Percentiles rank a stretch among this genome's conserved stretches.
These are phyloP conservation scores for Globisporangium cederbergense DNA, from an alignment of 352 stramenopile species.

Conservation along the genomic window DNA sequence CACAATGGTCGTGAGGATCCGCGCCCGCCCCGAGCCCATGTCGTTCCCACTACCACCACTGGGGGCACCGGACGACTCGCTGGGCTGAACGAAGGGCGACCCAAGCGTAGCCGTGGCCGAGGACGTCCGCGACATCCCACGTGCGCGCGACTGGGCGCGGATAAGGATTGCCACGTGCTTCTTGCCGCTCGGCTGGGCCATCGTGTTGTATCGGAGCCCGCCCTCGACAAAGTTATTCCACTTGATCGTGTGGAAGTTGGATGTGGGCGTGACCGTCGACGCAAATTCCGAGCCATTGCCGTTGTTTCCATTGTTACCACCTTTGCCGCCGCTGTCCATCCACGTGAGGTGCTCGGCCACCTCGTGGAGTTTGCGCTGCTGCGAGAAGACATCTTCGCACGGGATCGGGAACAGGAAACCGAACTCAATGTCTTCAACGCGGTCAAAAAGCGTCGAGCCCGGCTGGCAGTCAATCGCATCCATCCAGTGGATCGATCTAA, in stretches of 20 bases:
- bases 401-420: conserved; percentile 76
- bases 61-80: background rate
- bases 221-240: conserved; percentile 73
- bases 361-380: conserved; percentile 77
- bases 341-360: conserved; percentile 73
- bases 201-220: conserved; percentile 62
- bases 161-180: conserved; percentile 69
- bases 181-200: conserved; percentile 35
- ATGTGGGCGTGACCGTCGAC: conserved; percentile 49
- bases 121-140: conserved; percentile 21
- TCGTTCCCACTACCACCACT: conserved; percentile 1
- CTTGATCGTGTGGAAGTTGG: conserved; percentile 68
- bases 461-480: conserved; percentile 41
- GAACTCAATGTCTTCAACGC: conserved; percentile 64
- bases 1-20: conserved; percentile 6
- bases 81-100: conserved; percentile 3
- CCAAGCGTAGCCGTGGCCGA: conserved; percentile 19
- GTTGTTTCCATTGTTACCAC: conserved; percentile 13
- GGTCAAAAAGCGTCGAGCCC: conserved; percentile 46
- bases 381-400: conserved; percentile 76
- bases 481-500: conserved; percentile 69
- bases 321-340: conserved; percentile 22
- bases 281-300: conserved; percentile 25
- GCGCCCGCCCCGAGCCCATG: background rate
- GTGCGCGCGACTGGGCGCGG: conserved; percentile 29